Base-by-base conservation (phyloP, 257 asterid genomes). In the Scutellaria minor region DNA sequence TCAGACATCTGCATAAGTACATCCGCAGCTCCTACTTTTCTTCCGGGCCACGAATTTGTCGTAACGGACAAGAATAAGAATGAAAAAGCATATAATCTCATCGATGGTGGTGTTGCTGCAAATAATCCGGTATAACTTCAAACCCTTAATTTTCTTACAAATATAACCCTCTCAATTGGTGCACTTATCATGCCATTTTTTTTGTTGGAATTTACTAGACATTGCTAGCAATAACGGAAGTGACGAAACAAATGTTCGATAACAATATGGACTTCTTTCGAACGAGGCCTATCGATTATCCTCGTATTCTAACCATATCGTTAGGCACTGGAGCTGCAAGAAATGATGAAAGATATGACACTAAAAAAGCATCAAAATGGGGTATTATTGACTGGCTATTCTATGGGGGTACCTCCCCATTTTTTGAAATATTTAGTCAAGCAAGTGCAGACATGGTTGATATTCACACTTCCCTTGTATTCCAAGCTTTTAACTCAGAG, bases 71-170 rank as follows among this genome's bases (percentile, higher is more conserved):
- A 54, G 0, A 8, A 74, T 1, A 89, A 87, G 7, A 71, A 58
- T 0, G 7, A 5, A 11, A 53, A 64, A 2, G 93, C 87, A 31
- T 87, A 66, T 53, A 77, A 89, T 72, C 96, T 89, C 53, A 80
- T 89, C 9, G 96, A 89, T 8, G 92, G 92, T 2, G 86, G 82
- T 6, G 80, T 86, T 6, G 89, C 89, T 5, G 96, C 93, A 20
- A 87, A 79, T 75, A 87, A 89, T 80, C 96, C 96, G 73, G 95
- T 85, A 31, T 31, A 22, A 5, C 6, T 22, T 20, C 27, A 27
- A 11, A 62, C 5, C 37, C 37, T 2, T 7, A 20, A 8, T 6
- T 3, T 48, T 12, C 9, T 12, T n/a, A 31, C 35, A 3, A 11
- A 58, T 31, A 27, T 1, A 31, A 3, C 37, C 5, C 37, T 31